Evolutionary conservation across 2,329 filamentous ascomycete species (phyloP), one percentile per base, ranked within the genome.

Genomic region (Clathrospora elynae): DNA sequence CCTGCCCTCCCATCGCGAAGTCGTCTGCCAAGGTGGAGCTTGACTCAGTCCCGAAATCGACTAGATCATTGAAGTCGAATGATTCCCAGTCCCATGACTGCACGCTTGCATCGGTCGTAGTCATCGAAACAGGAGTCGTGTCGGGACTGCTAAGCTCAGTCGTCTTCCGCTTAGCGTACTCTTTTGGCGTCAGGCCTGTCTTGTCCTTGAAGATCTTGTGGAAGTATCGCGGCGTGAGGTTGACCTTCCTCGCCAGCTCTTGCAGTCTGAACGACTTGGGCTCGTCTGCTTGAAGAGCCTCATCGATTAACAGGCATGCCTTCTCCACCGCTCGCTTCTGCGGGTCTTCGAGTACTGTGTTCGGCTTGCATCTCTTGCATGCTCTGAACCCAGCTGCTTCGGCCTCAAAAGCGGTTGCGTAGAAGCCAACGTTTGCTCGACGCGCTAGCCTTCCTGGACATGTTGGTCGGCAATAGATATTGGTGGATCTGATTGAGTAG

Each of bases 391-490:
- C 62, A 11, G 72, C 73, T 8, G 64, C 59, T 51, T 75, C 72
- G 1, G 83, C 83, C 19, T 76, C 71, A 0, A 59, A 46, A 0
- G 72, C 57, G 0, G 68, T 73, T 11, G 73, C 61, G 64, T 75
- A 82, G 65, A 84, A 86, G 20, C 71, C 66, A 20, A 88, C 72
- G 13, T 79, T 78, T 8, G 80, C 74, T n/a, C 79, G 73, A 2
- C 75, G 72, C 2, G 79, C 77, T 10, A 88, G 75, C n/a, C 82
- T 77, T 3, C 78, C 76, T 11, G 78, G 77, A 61, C 83, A 86
- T 13, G 75, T 80, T 1, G 82, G 81, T 1, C 82, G 76, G 61
- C 83, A 85, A 66, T 82, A 85, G 35, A 81, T 79, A 30, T 70
- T 72, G 3, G 80, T 83, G 1, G 78, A 78, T 38, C 73, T 71